phyloP scores from a whole-genome alignment of 2,329 filamentous ascomycete genomes.

The Aspergillus fumigatus region DNA sequence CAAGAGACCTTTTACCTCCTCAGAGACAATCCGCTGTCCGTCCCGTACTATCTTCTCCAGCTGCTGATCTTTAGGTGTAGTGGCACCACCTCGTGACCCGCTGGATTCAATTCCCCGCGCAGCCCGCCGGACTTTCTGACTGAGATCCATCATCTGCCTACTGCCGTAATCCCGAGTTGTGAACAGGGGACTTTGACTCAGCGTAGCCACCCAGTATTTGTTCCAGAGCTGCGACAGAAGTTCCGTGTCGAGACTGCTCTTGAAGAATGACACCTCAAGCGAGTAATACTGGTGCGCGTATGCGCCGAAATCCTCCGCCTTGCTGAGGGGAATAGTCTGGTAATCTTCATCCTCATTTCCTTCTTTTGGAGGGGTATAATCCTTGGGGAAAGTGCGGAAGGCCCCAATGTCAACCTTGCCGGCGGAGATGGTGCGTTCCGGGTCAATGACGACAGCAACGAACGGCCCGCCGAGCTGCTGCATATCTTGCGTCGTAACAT shows the following conservation, averaged over 20 bases:
- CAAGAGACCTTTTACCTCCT: constrained; percentile 47
- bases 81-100: constrained; percentile 24
- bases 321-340: constrained; percentile 72
- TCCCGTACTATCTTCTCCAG: constrained; percentile 53
- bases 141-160: constrained; percentile 86
- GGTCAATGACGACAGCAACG: constrained; percentile 92
- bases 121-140: constrained; percentile 71
- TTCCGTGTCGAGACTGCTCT: constrained; percentile 82
- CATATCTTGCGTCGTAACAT: constrained; percentile 79
- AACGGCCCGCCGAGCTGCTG: constrained; percentile 94
- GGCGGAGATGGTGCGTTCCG: constrained; percentile 87
- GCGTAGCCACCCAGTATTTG: constrained; percentile 92
- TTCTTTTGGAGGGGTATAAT: constrained; percentile 57
- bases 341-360: constrained; percentile 44
- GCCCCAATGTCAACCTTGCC: constrained; percentile 97
- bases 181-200: constrained; percentile 84
- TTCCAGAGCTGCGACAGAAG: constrained; percentile 91
- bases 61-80: constrained; percentile 39
- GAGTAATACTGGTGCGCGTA: constrained; percentile 88
- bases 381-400: constrained; percentile 82
- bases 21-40: constrained; percentile 54
- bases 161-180: constrained; percentile 90
- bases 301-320: constrained; percentile 92
- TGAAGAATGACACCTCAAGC: constrained; percentile 89
- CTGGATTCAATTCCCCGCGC: constrained; percentile 39